Evolutionary conservation across 139 green algal species (phyloP), one percentile per base, ranked within the genome.

Genomic region (Bryopsis sp.): DNA sequence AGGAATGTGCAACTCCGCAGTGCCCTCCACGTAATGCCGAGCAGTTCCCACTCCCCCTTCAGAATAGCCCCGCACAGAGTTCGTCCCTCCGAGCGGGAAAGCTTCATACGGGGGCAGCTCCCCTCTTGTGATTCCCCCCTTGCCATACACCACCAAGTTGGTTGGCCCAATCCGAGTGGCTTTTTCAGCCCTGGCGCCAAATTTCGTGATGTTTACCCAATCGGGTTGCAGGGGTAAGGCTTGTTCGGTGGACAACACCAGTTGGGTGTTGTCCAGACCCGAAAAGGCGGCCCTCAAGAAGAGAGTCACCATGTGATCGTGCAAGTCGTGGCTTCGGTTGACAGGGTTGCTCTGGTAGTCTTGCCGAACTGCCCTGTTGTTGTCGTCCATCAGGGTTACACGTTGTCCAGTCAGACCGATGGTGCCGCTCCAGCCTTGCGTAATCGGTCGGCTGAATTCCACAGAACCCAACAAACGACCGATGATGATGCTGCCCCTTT

Each of bases 61-160:
- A 70, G 81, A 69, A 26, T 76, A 76, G 28, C 69, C 59, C 32
- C 59, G 19, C 24, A 67, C 32, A 31, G 59, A 67, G 22, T 67
- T 67, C 6, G 32, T 67, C n/a, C 47, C 89, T 2, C 93, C 93
- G 37, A 98, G 90, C 24, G 92, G 85, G 71, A 98, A 98, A 3
- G 93, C 92, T 79, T 99, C 93, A 71, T 97, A 96, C 24, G 93
- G 90, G 1, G 93, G 94, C 54, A 99, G 68, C 74, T 99, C 92
- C 0, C 90, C 93, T 24, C 93, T 39, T 19, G 92, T 86, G 4
- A 68, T 43, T 19, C 89, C 89, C 2, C 77, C 88, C 34, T 82
- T 79, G 7, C 70, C 81, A 2, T 69, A 72, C 29, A 84, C 67
- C 48, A 80, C 78, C 50, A 87, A 60, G 2, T 58, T 73, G 35